Conservation (phyloP, 2,329 filamentous ascomycete genomes). For the Alternaria arborescens region DNA sequence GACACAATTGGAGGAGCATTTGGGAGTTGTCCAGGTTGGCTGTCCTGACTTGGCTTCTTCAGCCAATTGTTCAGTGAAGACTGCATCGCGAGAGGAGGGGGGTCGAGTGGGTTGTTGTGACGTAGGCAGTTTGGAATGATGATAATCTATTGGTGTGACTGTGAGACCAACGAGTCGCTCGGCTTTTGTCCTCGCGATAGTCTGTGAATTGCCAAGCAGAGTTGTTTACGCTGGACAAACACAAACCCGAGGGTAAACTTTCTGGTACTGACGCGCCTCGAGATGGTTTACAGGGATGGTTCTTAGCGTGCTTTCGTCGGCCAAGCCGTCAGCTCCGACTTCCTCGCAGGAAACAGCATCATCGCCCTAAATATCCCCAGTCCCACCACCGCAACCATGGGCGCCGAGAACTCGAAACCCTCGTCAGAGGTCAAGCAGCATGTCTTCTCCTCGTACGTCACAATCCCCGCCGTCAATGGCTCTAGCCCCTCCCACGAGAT, state of each 20-base stretch:
- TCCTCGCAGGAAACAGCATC: slow-evolving; percentile 43
- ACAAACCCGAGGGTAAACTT: slow-evolving; percentile 12
- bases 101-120: not conserved
- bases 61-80: slow-evolving; percentile 59
- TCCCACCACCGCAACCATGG: slow-evolving; percentile 59
- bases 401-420: slow-evolving; percentile 69
- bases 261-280: slow-evolving; percentile 26
- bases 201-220: not conserved
- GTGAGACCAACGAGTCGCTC: not conserved
- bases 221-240: not conserved
- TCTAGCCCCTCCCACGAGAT: slow-evolving; percentile 1
- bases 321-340: slow-evolving; percentile 42
- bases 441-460: slow-evolving; percentile 67
- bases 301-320: slow-evolving; percentile 34
- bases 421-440: slow-evolving; percentile 64
- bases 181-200: not conserved
- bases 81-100: slow-evolving; percentile 45
- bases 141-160: not conserved
- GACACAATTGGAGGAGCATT: slow-evolving; percentile 8
- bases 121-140: not conserved
- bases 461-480: slow-evolving; percentile 32
- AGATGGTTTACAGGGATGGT: slow-evolving; percentile 25
- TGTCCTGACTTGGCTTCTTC: slow-evolving; percentile 53
- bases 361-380: slow-evolving; percentile 32
- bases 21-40: slow-evolving; percentile 26